Evolutionary conservation across 441 rosid species (phyloP), one percentile per base, ranked within the genome.

Genomic region (Viola pubescens): DNA sequence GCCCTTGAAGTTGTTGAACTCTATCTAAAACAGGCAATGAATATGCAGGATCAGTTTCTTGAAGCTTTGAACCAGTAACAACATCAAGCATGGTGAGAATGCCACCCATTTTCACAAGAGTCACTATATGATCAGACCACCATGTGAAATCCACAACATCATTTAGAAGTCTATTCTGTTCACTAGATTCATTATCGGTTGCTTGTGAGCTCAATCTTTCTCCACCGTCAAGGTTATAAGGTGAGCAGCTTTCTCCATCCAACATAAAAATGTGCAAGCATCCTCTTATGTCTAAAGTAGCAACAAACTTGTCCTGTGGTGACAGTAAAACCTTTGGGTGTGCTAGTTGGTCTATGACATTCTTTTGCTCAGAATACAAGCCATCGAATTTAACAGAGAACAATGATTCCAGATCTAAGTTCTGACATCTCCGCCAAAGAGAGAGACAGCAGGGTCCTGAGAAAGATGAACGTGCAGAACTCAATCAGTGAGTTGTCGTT

Each of bases 111-210:
- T 76, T 90, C 56, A 79, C 80, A 69, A 89, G 57, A 66, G 87
- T 59, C 72, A 94, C 70, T 70, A 84, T 55, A 19, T 83, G 83
- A 64, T 85, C 91, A 62, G 94, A 88, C 97, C 97, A 94, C 99
- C 97, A 94, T 58, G 96, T 78, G 62, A 94, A 86, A 72, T 94
- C 99, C 54, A 71, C 71, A 55, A 75, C 67, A 70, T 77, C 82
- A 59, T 68, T 70, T 53, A 85, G 70, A 72, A 63, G 58, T 53
- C 80, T 82, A 64, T 63, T 48, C 61, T 60, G 54, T 58, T 56
- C 63, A 42, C 61, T 58, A 39, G 74, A 47, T 57, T 48, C 54
- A 48, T 64, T 72, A 71, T 71, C 72, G 42, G 67, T 58, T 54
- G 64, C 68, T 61, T 54, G 67, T 47, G 76, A 69, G 9, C 67